A percentile compares a stretch with the other conserved stretches of the same genome.
phyloP scores from a whole-genome alignment of 345 rosid species.

The Euclidium syriacum region DNA sequence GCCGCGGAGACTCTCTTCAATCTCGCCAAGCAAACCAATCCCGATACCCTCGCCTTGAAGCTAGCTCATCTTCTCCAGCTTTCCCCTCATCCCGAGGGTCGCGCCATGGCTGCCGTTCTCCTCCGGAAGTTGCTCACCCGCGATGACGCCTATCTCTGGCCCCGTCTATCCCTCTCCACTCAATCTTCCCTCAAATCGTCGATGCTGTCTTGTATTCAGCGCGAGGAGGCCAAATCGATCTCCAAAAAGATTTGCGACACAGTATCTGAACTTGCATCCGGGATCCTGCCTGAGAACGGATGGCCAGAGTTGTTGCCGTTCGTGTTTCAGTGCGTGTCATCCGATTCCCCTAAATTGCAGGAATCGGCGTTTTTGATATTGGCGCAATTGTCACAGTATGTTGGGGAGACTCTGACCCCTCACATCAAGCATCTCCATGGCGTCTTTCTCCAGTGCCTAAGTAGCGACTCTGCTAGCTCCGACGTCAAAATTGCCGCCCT shows the following conservation, averaged over 20 bases:
- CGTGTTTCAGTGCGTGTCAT: conserved; percentile 88
- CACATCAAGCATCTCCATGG: conserved; percentile 78
- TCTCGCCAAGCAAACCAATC: conserved; percentile 84
- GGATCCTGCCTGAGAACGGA: conserved; percentile 71
- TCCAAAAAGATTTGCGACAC: conserved; percentile 91
- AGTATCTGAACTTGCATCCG: conserved; percentile 89
- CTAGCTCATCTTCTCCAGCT: conserved; percentile 78
- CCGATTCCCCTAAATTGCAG: conserved; percentile 74
- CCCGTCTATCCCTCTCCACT: conserved; percentile 58
- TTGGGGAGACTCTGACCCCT: conserved; percentile 77
- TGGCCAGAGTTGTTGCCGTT: conserved; percentile 98
- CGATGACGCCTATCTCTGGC: conserved; percentile 89
- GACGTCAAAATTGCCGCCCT: conserved; percentile 95
- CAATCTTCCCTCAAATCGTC: conserved; percentile 81
- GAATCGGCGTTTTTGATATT: conserved; percentile 87
- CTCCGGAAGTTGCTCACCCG: conserved; percentile 92
- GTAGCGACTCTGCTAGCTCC: conserved; percentile 40
- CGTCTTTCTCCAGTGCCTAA: conserved; percentile 72
- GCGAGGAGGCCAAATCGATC: conserved; percentile 69
- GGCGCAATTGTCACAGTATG: conserved; percentile 88
- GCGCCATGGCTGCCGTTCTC: conserved; percentile 93
- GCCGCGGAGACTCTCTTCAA: conserved; percentile 82
- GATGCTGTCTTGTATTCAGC: conserved; percentile 67
- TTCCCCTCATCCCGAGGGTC: conserved; percentile 68
- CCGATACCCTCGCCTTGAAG: conserved; percentile 76